Evolutionary conservation across 2,329 filamentous ascomycete genomes (phyloP).

Genomic region (Aspergillus neotritici): DNA sequence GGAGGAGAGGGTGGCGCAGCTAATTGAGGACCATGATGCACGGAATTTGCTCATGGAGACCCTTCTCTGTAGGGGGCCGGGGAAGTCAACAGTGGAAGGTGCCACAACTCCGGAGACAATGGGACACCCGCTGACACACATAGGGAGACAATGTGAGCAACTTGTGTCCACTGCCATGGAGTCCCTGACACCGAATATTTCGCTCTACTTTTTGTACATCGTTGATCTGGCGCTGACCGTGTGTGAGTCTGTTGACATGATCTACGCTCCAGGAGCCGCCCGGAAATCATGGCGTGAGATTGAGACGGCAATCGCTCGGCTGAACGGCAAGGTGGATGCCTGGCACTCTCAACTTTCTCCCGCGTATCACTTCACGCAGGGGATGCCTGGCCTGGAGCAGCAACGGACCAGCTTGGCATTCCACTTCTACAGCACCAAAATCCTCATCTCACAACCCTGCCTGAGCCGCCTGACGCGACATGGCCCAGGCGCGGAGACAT

Average conservation of each 20-base stretch:
- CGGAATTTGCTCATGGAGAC: conserved; percentile 26
- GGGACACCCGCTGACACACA: conserved; percentile 8
- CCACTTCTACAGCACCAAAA: conserved; percentile 39
- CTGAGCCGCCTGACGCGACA: conserved; percentile 34
- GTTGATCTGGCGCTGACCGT: conserved; percentile 35
- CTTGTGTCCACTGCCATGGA: conserved; percentile 22
- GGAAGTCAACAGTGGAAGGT: conserved; percentile 5
- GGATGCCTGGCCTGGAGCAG: conserved; percentile 23
- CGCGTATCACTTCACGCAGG: conserved; percentile 32
- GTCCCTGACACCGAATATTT: conserved; percentile 31
- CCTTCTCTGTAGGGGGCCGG: conserved; percentile 16
- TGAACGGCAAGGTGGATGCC: conserved; percentile 32
- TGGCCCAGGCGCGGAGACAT: conserved; percentile 19
- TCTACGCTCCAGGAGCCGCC: conserved; percentile 36
- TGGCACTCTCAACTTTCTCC: conserved; percentile 36
- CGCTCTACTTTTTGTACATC: conserved; percentile 36
- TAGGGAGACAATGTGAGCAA: conserved; percentile 17
- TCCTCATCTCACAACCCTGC: conserved; percentile 41
- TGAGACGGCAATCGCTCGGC: conserved; percentile 28
- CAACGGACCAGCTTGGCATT: conserved; percentile 36
- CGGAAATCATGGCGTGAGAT: conserved; percentile 34
- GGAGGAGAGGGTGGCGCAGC: conserved; percentile 24
- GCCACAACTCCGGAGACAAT: conserved; percentile 9
- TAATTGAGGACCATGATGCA: conserved; percentile 31
- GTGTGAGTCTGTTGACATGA: conserved; percentile 30